Evolutionary conservation across 139 green algal species (phyloP), one percentile per base, ranked within the genome.

Genomic region (Asterochloris erici): DNA sequence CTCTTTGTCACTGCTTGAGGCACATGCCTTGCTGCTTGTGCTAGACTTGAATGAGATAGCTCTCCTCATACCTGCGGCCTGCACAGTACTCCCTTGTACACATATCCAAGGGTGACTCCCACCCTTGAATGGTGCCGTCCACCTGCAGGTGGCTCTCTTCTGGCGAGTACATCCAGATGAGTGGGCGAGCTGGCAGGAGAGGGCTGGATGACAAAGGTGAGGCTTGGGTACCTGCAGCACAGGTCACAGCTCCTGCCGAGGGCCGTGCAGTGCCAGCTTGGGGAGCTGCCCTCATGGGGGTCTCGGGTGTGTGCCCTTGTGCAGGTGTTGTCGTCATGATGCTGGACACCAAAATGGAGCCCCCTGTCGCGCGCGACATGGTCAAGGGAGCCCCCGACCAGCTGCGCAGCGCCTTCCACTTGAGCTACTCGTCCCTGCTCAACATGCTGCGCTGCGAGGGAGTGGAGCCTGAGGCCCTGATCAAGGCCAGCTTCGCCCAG

Each of bases 151-250:
- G 86, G 89, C 61, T 95, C n/a, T 82, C 85, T 10, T 83, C 79
- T 10, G 91, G 89, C 0, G 93, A 97, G 86, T 97, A 97, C 86
- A 97, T 96, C 79, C 92, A 96, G 86, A 97, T 97, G 93, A 92
- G 85, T 77, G 94, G 94, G 10, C 82, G 94, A n/a, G 94, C 94
- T 23, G 91, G 94, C 16, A 84, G 92, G 26, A 85, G 92, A n/a
- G 94, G 94, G 47, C 79, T 94, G 14, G 93, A 96, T 85, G 92
- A 94, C 77, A 87, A 86, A 80, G 88, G 87, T 88, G 64, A 13
- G 82, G 9, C 66, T 71, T 71, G 66, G 66, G 66, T 71, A 21
- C 17, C 10, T 71, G 66, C 66, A 26, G 19, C 17, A 9, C 66
- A 71, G 6, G 17, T 71, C 21, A 23, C 9, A 71, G 17, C 66